Evolutionary conservation across 768 basidiomycete genomes (phyloP).

Genomic region (Mycena belliarum): DNA sequence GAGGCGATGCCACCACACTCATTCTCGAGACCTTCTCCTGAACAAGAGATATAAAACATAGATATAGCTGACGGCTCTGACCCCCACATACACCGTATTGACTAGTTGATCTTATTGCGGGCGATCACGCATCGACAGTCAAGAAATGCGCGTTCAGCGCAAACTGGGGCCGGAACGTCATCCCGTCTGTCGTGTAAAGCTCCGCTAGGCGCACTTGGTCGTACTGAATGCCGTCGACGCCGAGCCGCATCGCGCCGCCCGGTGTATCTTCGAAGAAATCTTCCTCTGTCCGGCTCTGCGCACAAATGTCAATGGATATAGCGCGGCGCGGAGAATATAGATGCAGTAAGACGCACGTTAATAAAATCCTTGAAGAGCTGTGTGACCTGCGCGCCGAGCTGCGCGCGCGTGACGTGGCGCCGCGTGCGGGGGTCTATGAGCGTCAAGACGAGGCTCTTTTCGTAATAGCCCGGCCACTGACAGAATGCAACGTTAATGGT

Average conservation of each 20-base stretch:
- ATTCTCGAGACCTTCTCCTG: too few species aligned
- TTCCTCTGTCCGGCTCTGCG: conserved; percentile 2
- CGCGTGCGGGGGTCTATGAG: conserved; percentile 14
- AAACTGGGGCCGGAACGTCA: conserved; percentile 8
- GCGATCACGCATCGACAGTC: too few species aligned
- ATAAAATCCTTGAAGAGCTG: conserved; percentile 17
- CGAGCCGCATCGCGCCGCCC: background rate
- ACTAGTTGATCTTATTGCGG: too few species aligned
- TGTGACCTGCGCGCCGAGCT: conserved; percentile 12
- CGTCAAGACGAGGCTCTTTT: conserved; percentile 7
- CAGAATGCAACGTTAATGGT: background rate
- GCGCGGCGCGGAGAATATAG: background rate
- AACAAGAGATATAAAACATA: too few species aligned
- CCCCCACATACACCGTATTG: too few species aligned
- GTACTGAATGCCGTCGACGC: conserved; percentile 11
- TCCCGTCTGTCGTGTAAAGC: conserved; percentile 18
- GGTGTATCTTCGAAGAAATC: background rate
- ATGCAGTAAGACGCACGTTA: background rate
- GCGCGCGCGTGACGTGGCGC: conserved; percentile 11
- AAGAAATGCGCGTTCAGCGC: conserved; percentile 13
- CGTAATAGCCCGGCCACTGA: conserved; percentile 20
- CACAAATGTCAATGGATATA: too few species aligned
- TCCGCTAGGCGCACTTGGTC: conserved; percentile 18
- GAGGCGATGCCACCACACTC: too few species aligned
- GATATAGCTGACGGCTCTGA: too few species aligned